These are phyloP conservation scores for Lentinula boryana DNA, from an alignment of 768 basidiomycete species.

Conservation along the genomic window DNA sequence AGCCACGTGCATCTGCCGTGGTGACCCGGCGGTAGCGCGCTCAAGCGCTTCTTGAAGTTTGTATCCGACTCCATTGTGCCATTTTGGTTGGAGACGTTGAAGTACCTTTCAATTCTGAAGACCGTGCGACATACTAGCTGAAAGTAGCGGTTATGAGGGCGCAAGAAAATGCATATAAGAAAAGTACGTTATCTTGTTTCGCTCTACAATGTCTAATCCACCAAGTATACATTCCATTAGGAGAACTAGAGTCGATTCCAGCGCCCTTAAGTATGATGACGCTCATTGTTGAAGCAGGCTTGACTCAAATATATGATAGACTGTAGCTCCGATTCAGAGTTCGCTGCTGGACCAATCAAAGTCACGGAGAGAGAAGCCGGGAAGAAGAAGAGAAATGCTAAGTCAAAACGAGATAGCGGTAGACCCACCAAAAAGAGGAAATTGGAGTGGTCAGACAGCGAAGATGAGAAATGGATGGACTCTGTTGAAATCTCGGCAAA, in stretches of 20 bases:
- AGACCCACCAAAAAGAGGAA: neutral
- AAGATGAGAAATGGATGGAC: neutral
- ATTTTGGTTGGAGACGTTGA: too few species aligned
- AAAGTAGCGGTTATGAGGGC: neutral
- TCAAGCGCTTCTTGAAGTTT: too few species aligned
- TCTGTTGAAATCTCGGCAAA: neutral
- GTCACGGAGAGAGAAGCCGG: constrained; percentile 19
- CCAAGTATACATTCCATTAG: neutral
- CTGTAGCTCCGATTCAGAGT: constrained; percentile 45
- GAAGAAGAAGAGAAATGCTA: constrained; percentile 16
- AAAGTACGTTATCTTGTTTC: neutral
- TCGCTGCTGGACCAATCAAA: constrained; percentile 29
- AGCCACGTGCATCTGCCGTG: too few species aligned
- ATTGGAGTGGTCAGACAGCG: neutral
- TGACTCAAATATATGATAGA: constrained; percentile 19
- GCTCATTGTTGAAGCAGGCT: neutral
- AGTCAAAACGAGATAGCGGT: constrained; percentile 4
- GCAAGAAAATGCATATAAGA: neutral
- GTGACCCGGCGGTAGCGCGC: too few species aligned
- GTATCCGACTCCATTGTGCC: too few species aligned
- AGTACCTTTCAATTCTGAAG: too few species aligned
- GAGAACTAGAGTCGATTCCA: constrained; percentile 2
- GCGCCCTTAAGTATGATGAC: constrained; percentile 6
- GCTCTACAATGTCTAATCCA: neutral
- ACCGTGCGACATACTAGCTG: too few species aligned